Base-by-base conservation (phyloP, 768 basidiomycete species). In the Mycena olivaceomarginata region DNA sequence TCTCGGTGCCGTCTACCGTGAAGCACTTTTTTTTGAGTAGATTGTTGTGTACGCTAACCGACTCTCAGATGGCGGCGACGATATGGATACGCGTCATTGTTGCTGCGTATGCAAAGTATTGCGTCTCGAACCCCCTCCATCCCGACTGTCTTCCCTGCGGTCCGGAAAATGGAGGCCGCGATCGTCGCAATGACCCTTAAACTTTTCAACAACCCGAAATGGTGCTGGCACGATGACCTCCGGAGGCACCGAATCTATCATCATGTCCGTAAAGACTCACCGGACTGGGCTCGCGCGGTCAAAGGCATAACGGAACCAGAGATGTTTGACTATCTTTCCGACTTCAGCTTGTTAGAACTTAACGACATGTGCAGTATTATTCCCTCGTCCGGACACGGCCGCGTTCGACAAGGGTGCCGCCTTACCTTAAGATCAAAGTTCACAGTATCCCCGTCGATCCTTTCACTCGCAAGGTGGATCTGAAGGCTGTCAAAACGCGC, bases 91-190 rank as follows among this genome's bases (percentile, higher is more conserved):
- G 90, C 70, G 89, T 98, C 67, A 93, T 98, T 78, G 92, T 94
- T 25, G 89, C 94, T 6, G 97, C 97, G 0, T 96, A 96, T 82
- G 89, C 93, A 76, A 92, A 92, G 67, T 98, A 97, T 79, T 92
- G 94, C 62, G 92, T 97, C 67, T 95, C 95, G 39, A 97, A 98
- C 82, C 97, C 97, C 2, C 89, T 99, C 12, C 97, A 99, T 81
- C 97, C 98, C 0, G 96, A 97, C 72, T n/a, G 93, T 97, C 59
- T 98, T 98, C 85, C 98, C 98, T 1, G 94, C 96, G 0, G 86
- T 98, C 13, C 91, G 98, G 64, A 97, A 98, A 87, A 99, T 99
- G 98, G 98, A 99, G 82, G 96, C 97, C 18, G 98, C 99, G 82
- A 91, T 98, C 39, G 96, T 98, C 59, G 89, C 95, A 12, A 97